phyloP scores from a whole-genome alignment of 1,284 basidiomycete species.

The Neonothopanus nambi region DNA sequence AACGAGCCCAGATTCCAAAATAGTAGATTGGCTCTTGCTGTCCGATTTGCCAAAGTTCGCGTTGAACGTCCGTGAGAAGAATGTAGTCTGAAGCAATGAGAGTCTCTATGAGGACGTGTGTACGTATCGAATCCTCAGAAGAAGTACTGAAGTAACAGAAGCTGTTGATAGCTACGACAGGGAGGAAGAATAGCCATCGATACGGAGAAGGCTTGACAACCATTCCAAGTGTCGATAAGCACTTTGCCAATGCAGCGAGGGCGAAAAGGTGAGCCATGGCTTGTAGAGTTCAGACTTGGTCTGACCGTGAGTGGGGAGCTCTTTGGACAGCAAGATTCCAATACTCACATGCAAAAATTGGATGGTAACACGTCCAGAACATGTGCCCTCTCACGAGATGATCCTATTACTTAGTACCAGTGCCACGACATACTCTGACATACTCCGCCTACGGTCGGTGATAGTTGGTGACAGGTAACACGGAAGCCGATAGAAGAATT shows the following conservation, averaged over 20 bases:
- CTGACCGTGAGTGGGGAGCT: too few species aligned
- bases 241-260: not conserved
- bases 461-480: not conserved
- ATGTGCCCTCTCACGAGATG: too few species aligned
- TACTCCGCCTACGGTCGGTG: not conserved
- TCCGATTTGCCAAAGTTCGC: constrained; percentile 4
- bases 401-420: too few species aligned
- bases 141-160: constrained; percentile 2
- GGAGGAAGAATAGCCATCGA: constrained; percentile 2
- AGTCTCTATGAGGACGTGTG: not conserved
- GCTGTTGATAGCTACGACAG: not conserved
- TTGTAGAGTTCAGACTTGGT: not conserved
- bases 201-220: not conserved
- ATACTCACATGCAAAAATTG: too few species aligned
- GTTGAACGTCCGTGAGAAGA: constrained; percentile 2
- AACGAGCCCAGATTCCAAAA: not conserved
- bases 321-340: not conserved
- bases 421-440: too few species aligned
- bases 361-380: too few species aligned
- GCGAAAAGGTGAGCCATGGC: not conserved
- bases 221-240: not conserved
- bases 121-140: not conserved
- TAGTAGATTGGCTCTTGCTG: not conserved
- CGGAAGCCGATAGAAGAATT: too few species aligned
- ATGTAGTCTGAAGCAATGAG: constrained; percentile 2